These are phyloP conservation scores for Ustilago tritici DNA, from an alignment of 1,284 basidiomycete genomes.

Conservation along the genomic window DNA sequence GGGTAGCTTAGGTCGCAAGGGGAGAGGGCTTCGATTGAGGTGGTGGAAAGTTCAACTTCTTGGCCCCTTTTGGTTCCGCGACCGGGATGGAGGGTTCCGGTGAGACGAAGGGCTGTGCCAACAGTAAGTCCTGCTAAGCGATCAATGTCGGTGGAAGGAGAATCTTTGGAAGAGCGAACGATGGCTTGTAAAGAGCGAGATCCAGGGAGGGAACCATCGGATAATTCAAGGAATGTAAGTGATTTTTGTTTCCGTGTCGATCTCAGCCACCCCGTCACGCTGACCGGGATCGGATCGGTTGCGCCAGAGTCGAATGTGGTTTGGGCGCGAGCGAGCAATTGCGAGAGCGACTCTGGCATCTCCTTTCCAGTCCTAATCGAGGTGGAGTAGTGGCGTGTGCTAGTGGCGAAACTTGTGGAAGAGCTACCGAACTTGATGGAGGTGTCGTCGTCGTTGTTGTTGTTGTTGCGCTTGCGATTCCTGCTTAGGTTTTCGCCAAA, in stretches of 20 bases:
- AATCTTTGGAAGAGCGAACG: slow-evolving; percentile 21
- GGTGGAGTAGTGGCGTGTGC: not conserved
- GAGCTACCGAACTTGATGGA: slow-evolving; percentile 23
- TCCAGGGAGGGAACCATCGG: slow-evolving; percentile 61
- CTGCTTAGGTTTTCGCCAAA: slow-evolving; percentile 33
- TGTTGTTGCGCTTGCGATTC: slow-evolving; percentile 16
- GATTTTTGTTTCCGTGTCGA: slow-evolving; percentile 59
- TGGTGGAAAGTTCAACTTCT: slow-evolving; percentile 53
- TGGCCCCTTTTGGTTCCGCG: slow-evolving; percentile 51
- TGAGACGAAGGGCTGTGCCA: slow-evolving; percentile 54
- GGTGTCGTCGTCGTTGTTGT: not conserved
- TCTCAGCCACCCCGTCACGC: slow-evolving; percentile 52
- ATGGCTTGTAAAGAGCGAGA: slow-evolving; percentile 61
- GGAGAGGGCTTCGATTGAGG: slow-evolving; percentile 31
- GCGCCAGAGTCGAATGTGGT: slow-evolving; percentile 6
- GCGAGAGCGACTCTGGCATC: slow-evolving; percentile 31
- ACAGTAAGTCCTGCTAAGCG: slow-evolving; percentile 45
- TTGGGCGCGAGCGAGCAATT: slow-evolving; percentile 19
- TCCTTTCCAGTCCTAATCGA: not conserved
- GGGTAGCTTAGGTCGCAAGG: slow-evolving; percentile 50
- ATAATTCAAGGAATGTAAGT: slow-evolving; percentile 61
- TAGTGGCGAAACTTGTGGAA: slow-evolving; percentile 23
- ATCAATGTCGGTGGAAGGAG: slow-evolving; percentile 21
- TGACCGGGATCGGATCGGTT: slow-evolving; percentile 17
- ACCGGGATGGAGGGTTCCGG: slow-evolving; percentile 42